Conservation (phyloP, 768 basidiomycete genomes). For the Mycena kentingensis region DNA sequence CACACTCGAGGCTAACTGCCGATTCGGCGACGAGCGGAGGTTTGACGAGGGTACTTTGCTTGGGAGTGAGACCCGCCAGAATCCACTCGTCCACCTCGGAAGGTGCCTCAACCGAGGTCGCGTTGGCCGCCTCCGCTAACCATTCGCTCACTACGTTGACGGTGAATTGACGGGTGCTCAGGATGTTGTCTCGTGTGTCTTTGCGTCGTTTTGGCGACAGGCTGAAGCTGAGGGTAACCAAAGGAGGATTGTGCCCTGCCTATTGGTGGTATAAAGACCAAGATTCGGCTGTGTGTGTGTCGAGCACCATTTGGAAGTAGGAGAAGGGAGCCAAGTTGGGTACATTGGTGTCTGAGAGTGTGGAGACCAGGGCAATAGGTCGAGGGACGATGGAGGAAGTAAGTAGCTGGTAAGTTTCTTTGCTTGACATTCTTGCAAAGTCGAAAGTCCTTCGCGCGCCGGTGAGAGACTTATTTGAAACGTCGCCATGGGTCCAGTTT, state of each 20-base stretch:
- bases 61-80: slow-evolving; percentile 58
- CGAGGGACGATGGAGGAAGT: slow-evolving; percentile 64
- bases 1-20: slow-evolving; percentile 62
- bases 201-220: slow-evolving; percentile 46
- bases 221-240: slow-evolving; percentile 63
- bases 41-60: slow-evolving; percentile 50
- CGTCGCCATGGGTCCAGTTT: slow-evolving; percentile 44
- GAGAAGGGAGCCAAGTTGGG: slow-evolving; percentile 69
- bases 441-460: slow-evolving; percentile 43
- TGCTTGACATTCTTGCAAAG: slow-evolving; percentile 33
- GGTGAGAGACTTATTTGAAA: slow-evolving; percentile 21
- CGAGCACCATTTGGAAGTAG: slow-evolving; percentile 63
- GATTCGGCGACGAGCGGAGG: slow-evolving; percentile 60
- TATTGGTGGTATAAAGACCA: neutral
- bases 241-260: slow-evolving; percentile 67
- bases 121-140: slow-evolving; percentile 59
- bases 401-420: slow-evolving; percentile 51
- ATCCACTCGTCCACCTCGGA: slow-evolving; percentile 58
- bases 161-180: slow-evolving; percentile 66
- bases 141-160: slow-evolving; percentile 73
- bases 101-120: slow-evolving; percentile 57
- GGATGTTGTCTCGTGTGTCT: slow-evolving; percentile 69
- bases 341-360: slow-evolving; percentile 49
- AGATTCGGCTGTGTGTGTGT: neutral
- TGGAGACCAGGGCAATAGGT: slow-evolving; percentile 69